Conservation (phyloP, 2,329 filamentous ascomycete species). For the Tolypocladium ovalisporum region DNA sequence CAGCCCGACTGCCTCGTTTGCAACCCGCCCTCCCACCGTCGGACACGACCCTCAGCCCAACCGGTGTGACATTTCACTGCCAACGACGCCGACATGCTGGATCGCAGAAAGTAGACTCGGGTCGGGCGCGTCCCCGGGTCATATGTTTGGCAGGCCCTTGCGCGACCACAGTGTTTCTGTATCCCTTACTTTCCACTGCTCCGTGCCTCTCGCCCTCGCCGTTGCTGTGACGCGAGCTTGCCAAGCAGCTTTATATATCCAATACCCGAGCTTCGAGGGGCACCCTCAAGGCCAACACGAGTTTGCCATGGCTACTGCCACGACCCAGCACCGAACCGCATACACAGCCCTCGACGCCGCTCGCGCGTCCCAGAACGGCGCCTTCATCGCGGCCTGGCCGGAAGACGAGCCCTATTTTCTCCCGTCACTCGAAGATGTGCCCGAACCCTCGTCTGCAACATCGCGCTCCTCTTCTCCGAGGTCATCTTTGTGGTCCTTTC, state of each 20-base stretch:
- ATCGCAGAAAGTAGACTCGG: neutral
- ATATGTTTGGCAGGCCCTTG: neutral
- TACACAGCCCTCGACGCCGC: slow-evolving; percentile 16
- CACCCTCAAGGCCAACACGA: neutral
- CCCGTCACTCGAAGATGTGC: slow-evolving; percentile 1
- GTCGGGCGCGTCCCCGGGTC: neutral
- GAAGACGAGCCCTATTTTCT: slow-evolving; percentile 12
- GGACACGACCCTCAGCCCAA: neutral
- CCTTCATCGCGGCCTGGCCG: slow-evolving; percentile 17
- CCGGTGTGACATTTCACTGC: neutral
- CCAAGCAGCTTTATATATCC: neutral
- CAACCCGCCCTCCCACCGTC: neutral
- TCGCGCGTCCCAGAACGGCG: slow-evolving; percentile 10
- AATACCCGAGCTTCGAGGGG: neutral
- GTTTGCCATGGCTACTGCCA: neutral
- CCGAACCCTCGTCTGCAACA: neutral
- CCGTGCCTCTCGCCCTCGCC: neutral
- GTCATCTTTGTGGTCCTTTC: neutral
- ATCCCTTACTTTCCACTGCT: neutral
- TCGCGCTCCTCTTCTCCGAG: neutral
- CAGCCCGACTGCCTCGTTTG: neutral
- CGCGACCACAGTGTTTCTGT: neutral
- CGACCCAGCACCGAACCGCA: neutral
- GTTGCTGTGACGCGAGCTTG: neutral
- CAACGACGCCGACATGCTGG: neutral